phyloP scores from a whole-genome alignment of 75 land plant species.

The Sequoia sempervirens region DNA sequence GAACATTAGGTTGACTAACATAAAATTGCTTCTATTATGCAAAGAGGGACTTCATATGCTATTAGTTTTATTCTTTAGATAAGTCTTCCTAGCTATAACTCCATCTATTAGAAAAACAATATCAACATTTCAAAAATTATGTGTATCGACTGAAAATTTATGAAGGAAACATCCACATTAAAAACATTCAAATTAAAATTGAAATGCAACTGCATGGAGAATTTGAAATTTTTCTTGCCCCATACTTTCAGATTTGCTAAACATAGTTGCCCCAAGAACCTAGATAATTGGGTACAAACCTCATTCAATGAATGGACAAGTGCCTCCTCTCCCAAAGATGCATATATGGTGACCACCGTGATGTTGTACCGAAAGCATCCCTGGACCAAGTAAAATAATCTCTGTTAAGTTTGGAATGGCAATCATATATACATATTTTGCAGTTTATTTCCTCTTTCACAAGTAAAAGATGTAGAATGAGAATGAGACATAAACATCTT shows the following conservation, averaged over 20 bases:
- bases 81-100: not conserved
- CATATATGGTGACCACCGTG: constrained; percentile 83
- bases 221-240: not conserved
- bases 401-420: not conserved
- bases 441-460: not conserved
- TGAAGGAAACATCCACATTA: not conserved
- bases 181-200: not conserved
- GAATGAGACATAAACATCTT: not conserved
- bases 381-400: constrained; percentile 14
- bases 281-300: constrained; percentile 28
- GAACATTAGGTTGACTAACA: not conserved
- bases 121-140: not conserved
- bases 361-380: constrained; percentile 74
- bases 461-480: not conserved
- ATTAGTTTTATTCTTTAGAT: not conserved
- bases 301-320: constrained; percentile 83
- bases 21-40: not conserved
- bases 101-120: not conserved
- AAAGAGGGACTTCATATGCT: not conserved
- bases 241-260: not conserved
- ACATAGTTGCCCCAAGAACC: not conserved
- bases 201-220: not conserved
- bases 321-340: constrained; percentile 94
- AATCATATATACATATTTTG: not conserved
- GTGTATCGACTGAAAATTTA: not conserved